Evolutionary conservation across 306 rosid genomes (phyloP).

Genomic region (barrel medic (Medicago truncatula)): MtrunA17r5.0-ANR NC_053049.1:48777001-48777500

Average conservation of each 20-base stretch:
- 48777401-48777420: too few relatives aligned
- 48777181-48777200: background rate
- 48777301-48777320: too few relatives aligned
- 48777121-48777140: background rate
- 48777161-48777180: background rate
- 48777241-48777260: background rate
- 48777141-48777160: background rate
- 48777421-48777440: too few relatives aligned
- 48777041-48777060: background rate
- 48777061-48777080: background rate
- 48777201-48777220: background rate
- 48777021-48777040: background rate
- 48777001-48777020: background rate
- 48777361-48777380: too few relatives aligned
- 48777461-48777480: too few relatives aligned
- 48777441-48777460: too few relatives aligned
- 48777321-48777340: too few relatives aligned
- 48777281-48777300: too few relatives aligned
- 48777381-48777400: too few relatives aligned
- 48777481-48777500: too few relatives aligned
- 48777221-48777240: background rate
- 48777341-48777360: too few relatives aligned
- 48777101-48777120: background rate
- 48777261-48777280: background rate
- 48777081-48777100: background rate